These are phyloP conservation scores for Leccinum subtestaceum DNA, from an alignment of 768 basidiomycete species.

Conservation along the genomic window DNA sequence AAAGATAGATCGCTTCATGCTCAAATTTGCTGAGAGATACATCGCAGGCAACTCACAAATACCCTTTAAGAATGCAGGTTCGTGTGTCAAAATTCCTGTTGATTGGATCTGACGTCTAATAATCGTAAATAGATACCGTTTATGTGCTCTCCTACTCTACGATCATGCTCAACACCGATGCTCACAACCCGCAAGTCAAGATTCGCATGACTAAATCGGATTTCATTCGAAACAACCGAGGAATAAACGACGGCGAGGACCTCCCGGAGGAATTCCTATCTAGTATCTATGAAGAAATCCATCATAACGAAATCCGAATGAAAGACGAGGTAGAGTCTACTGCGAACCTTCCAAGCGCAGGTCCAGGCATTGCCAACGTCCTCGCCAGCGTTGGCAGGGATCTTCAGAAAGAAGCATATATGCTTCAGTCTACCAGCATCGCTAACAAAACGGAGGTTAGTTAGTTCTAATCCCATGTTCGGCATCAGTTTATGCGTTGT, in stretches of 20 bases:
- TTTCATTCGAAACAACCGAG: slow-evolving; percentile 93
- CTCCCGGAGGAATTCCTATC: slow-evolving; percentile 83
- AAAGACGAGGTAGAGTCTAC: slow-evolving; percentile 89
- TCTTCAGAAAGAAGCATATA: slow-evolving; percentile 93
- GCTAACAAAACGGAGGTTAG: slow-evolving; percentile 91
- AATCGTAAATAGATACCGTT: slow-evolving; percentile 63
- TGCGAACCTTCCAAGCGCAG: slow-evolving; percentile 37
- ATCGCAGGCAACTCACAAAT: slow-evolving; percentile 85
- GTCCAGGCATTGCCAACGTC: slow-evolving; percentile 76
- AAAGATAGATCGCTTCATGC: slow-evolving; percentile 98
- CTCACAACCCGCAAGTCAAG: slow-evolving; percentile 93
- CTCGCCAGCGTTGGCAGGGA: slow-evolving; percentile 91
- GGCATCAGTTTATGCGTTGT: background rate
- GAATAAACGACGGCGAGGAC: slow-evolving; percentile 89
- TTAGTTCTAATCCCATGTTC: slow-evolving; percentile 1
- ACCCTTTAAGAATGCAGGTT: slow-evolving; percentile 91
- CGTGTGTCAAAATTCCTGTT: slow-evolving; percentile 25
- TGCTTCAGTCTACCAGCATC: slow-evolving; percentile 94
- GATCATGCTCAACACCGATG: slow-evolving; percentile 96
- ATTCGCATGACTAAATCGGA: slow-evolving; percentile 89
- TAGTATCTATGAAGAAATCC: slow-evolving; percentile 87
- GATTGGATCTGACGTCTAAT: slow-evolving; percentile 7
- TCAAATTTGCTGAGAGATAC: slow-evolving; percentile 97
- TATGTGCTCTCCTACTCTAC: slow-evolving; percentile 95
- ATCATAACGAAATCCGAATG: slow-evolving; percentile 93